Evolutionary conservation across 2,329 filamentous ascomycete species (phyloP), one percentile per base, ranked within the genome.

Genomic region (Colletotrichum siamense): DNA sequence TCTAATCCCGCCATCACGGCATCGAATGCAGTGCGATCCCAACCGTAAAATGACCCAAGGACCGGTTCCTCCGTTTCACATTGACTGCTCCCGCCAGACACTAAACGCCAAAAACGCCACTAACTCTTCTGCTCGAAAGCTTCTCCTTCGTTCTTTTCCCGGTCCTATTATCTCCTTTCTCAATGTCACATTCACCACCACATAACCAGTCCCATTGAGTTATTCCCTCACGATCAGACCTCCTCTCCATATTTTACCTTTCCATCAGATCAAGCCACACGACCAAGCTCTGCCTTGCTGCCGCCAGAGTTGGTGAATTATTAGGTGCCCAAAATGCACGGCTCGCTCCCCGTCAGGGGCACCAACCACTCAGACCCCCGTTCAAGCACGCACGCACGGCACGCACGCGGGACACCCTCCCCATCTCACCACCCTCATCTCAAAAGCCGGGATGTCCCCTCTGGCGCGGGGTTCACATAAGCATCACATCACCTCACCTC

Each of bases 41-140:
- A 16, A 7, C 28, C 28, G 28, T 36, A 28, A 44, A 61, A 61
- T 61, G 59, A 28, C 34, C 26, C 64, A 69, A 55, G 64, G 71
- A 73, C 64, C 71, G 44, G 63, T 69, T 73, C 52, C 55, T 59
- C 32, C 70, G 70, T 68, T 72, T 67, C 64, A 55, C 71, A 73
- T 73, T 73, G 55, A 73, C 64, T 44, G 52, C 10, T 39, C 16
- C 36, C 63, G 22, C 49, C 65, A 34, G 36, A 39, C 34, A 8
- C 7, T 22, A n/a, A 10, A 26, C 44, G 16, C 28, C 57, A 13
- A 30, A 57, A 24, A 28, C 57, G 28, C 28, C 18, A 18, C 28
- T 8, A 12, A n/a, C 2, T 32, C 26, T 61, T 22, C 9, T 30
- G n/a, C 22, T 22, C 57, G 16, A 61, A 59, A 26, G 22, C 26